phyloP scores from a whole-genome alignment of 2,329 filamentous ascomycete genomes.

The Apiospora hydei region DNA sequence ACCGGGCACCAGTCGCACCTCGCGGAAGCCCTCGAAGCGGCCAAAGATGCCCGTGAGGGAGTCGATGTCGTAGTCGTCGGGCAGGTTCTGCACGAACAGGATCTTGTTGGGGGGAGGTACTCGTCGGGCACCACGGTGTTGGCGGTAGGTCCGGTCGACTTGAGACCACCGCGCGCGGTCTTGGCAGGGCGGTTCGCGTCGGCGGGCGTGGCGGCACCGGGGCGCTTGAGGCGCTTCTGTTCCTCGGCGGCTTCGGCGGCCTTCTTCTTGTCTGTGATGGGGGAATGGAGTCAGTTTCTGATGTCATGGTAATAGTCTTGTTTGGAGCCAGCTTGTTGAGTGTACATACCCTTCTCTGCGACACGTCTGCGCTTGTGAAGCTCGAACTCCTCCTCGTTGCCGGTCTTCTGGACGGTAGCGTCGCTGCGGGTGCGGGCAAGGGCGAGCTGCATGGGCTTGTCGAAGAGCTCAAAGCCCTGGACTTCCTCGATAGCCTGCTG shows the following conservation, averaged over 20 bases:
- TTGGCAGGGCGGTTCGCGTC: slow-evolving; percentile 68
- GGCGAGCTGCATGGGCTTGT: slow-evolving; percentile 86
- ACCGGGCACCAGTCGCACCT: slow-evolving; percentile 88
- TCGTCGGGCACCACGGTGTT: slow-evolving; percentile 90
- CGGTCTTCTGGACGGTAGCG: slow-evolving; percentile 78
- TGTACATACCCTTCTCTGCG: slow-evolving; percentile 82
- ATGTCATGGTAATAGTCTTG: no score
- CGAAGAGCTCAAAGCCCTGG: slow-evolving; percentile 91
- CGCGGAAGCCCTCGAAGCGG: slow-evolving; percentile 91
- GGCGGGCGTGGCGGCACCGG: slow-evolving; percentile 53
- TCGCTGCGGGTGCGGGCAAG: slow-evolving; percentile 87
- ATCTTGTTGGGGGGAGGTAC: slow-evolving; percentile 98
- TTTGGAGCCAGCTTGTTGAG: not conserved
- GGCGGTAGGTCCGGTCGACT: slow-evolving; percentile 72
- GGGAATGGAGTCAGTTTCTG: not conserved
- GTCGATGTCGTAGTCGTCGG: slow-evolving; percentile 85
- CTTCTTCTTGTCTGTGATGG: slow-evolving; percentile 71
- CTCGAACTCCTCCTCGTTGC: slow-evolving; percentile 84
- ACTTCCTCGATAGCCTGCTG: slow-evolving; percentile 84
- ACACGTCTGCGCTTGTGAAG: slow-evolving; percentile 82
- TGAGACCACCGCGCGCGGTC: slow-evolving; percentile 76
- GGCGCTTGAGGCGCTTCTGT: slow-evolving; percentile 77
- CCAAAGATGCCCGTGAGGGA: slow-evolving; percentile 81
- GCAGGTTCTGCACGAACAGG: slow-evolving; percentile 90
- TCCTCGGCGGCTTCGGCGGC: slow-evolving; percentile 81